phyloP scores from a whole-genome alignment of 2,329 filamentous ascomycete genomes.

The Epichloe baconii region DNA sequence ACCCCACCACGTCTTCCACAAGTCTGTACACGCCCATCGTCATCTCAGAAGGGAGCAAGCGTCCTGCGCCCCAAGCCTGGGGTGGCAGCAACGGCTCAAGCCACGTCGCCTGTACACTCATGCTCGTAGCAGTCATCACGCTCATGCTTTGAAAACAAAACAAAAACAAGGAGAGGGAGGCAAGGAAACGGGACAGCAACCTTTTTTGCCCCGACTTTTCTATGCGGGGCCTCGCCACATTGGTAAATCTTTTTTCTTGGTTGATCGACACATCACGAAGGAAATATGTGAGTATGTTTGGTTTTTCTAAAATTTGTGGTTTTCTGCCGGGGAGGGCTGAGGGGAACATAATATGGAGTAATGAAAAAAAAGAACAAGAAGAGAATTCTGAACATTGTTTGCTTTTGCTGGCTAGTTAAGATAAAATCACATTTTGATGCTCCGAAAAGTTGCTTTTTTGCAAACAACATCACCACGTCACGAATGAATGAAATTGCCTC shows the following conservation, averaged over 20 bases:
- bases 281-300: conserved; percentile 1
- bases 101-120: conserved; percentile 22
- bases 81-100: conserved; percentile 17
- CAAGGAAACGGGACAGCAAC: background rate
- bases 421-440: background rate
- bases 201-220: too few species aligned
- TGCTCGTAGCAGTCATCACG: conserved; percentile 23
- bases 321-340: too few species aligned
- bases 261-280: background rate
- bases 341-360: background rate
- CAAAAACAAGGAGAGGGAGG: background rate
- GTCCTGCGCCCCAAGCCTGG: conserved; percentile 18
- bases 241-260: background rate
- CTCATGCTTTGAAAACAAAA: conserved; percentile 17
- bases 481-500: too few species aligned
- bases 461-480: too few species aligned
- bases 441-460: too few species aligned
- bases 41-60: conserved; percentile 21
- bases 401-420: background rate
- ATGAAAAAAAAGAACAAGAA: background rate
- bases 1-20: conserved; percentile 12
- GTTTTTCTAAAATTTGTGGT: background rate
- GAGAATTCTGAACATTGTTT: background rate
- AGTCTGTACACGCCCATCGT: conserved; percentile 14
- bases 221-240: too few species aligned